Evolutionary conservation across 805 yeast genomes (phyloP).

Genomic region (Candida berthetii): DNA sequence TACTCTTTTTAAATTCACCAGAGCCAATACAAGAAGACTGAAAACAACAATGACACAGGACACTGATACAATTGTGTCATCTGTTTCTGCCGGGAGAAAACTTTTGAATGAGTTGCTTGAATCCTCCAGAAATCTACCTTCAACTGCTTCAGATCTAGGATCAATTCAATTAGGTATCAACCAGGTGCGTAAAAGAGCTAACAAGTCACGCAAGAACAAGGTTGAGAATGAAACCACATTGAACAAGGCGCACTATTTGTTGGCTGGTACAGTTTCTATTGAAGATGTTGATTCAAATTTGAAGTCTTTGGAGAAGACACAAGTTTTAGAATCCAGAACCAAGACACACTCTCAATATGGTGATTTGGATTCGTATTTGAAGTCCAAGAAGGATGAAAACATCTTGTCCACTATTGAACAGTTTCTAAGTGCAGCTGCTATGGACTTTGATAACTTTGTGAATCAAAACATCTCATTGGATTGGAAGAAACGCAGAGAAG

Average conservation of each 20-base stretch:
- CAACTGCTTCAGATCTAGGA: conserved; percentile 59
- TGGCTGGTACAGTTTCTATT: conserved; percentile 86
- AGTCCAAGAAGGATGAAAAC: conserved; percentile 73
- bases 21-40: too few relatives aligned
- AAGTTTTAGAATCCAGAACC: conserved; percentile 21
- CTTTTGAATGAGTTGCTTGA: conserved; percentile 68
- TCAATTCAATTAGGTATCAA: conserved; percentile 73
- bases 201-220: conserved; percentile 42
- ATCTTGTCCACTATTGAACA: conserved; percentile 80
- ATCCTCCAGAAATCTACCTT: conserved; percentile 71
- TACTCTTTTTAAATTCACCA: too few relatives aligned
- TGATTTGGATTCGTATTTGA: conserved; percentile 60
- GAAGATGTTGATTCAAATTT: conserved; percentile 72
- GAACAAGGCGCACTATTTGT: conserved; percentile 78
- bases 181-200: conserved; percentile 70
- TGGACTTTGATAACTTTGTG: conserved; percentile 77
- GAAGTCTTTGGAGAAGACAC: conserved; percentile 27
- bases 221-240: conserved; percentile 33
- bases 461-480: conserved; percentile 69
- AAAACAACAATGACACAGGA: not conserved
- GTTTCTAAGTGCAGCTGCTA: conserved; percentile 63
- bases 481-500: conserved; percentile 77
- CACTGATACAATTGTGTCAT: not conserved
- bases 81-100: conserved; percentile 14
- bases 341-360: conserved; percentile 14